Evolutionary conservation across 2,329 filamentous ascomycete genomes (phyloP).

Genomic region (Ceratocystis eucalypticola): DNA sequence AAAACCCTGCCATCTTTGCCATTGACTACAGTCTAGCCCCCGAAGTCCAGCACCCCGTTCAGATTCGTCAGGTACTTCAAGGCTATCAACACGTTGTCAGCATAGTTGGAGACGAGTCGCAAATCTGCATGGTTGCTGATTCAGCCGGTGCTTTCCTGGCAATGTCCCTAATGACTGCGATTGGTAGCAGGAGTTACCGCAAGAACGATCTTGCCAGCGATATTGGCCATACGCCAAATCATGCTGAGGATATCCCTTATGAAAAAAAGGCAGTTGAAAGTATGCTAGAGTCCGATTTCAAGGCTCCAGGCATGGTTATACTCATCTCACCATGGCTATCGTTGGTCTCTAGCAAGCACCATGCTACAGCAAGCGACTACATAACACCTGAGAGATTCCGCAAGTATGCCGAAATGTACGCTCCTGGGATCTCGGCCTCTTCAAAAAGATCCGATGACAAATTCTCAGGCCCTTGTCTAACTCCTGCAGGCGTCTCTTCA

Average conservation of each 20-base stretch:
- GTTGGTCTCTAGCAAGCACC: constrained; percentile 53
- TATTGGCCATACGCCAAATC: background rate
- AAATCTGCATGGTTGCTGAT: constrained; percentile 61
- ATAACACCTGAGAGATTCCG: constrained; percentile 53
- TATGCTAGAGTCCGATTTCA: constrained; percentile 6
- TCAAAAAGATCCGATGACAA: background rate
- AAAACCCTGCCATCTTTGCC: constrained; percentile 65
- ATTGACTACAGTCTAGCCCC: constrained; percentile 64
- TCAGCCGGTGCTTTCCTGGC: constrained; percentile 66
- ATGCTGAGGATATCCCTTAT: background rate
- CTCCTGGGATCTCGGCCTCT: constrained; percentile 23
- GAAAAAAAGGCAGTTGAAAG: constrained; percentile 7
- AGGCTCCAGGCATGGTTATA: constrained; percentile 41
- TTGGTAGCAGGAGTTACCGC: constrained; percentile 12
- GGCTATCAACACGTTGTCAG: constrained; percentile 59
- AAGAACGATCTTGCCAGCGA: constrained; percentile 9
- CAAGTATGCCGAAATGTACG: constrained; percentile 56
- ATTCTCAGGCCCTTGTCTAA: background rate
- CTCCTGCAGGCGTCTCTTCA: constrained; percentile 2
- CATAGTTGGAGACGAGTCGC: constrained; percentile 42
- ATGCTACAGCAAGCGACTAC: constrained; percentile 61
- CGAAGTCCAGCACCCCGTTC: constrained; percentile 57
- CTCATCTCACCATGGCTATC: constrained; percentile 74
- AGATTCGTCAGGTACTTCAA: constrained; percentile 54
- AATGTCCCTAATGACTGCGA: constrained; percentile 46